Percentiles rank a stretch among this genome's conserved stretches.
Evolutionary conservation across 345 rosid species (phyloP).

Genomic region (Bruguiera parviflora): DNA sequence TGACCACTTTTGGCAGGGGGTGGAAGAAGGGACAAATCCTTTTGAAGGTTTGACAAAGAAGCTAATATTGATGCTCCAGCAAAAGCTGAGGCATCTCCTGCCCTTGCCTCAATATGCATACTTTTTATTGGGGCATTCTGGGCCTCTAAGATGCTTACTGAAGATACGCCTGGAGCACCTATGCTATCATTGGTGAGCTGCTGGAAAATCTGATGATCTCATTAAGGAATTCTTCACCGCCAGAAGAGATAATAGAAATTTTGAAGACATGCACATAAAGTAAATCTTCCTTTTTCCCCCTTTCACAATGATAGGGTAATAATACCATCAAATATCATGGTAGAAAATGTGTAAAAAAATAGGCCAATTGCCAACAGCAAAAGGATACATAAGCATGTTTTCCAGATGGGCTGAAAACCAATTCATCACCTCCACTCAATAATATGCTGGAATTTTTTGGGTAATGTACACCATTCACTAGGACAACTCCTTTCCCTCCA

Average conservation of each 20-base stretch:
- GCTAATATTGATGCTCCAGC: slow-evolving; percentile 90
- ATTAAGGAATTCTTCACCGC: slow-evolving; percentile 43
- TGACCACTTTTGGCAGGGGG: slow-evolving; percentile 51
- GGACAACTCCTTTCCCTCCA: slow-evolving; percentile 81
- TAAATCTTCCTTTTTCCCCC: background rate
- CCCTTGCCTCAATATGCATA: slow-evolving; percentile 69
- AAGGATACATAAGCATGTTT: slow-evolving; percentile 99
- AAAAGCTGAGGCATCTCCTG: slow-evolving; percentile 83
- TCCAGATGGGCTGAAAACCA: slow-evolving; percentile 62
- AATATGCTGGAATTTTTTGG: slow-evolving; percentile 44
- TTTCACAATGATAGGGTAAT: background rate
- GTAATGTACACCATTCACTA: slow-evolving; percentile 67
- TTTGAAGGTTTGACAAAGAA: slow-evolving; percentile 62
- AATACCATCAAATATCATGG: background rate
- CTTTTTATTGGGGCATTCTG: slow-evolving; percentile 62
- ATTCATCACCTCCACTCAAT: slow-evolving; percentile 87
- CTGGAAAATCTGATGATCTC: slow-evolving; percentile 65
- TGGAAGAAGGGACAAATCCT: slow-evolving; percentile 56
- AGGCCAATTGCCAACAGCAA: background rate
- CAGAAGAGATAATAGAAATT: slow-evolving; percentile 7
- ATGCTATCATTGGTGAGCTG: slow-evolving; percentile 61
- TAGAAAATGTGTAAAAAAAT: background rate
- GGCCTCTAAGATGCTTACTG: slow-evolving; percentile 72
- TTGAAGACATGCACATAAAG: slow-evolving; percentile 10
- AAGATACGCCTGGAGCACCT: slow-evolving; percentile 54